Evolutionary conservation across 306 rosid genomes (phyloP).

Genomic region (Vigna radiata): DNA sequence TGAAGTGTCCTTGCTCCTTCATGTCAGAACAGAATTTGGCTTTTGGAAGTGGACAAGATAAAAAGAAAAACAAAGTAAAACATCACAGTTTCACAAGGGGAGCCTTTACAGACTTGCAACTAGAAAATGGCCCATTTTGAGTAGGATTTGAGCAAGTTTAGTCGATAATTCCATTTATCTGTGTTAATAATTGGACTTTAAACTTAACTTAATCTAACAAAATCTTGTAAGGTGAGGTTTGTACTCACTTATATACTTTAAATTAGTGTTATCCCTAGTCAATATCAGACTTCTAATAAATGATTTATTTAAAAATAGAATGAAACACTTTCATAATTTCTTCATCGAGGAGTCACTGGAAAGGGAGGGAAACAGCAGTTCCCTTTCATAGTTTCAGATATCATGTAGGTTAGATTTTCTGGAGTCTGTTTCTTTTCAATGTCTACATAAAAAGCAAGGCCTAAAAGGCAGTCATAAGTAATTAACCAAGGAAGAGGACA

Average conservation of each 20-base stretch:
- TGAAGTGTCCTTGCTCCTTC: not conserved
- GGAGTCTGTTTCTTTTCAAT: not conserved
- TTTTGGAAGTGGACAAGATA: not conserved
- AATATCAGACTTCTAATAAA: not conserved
- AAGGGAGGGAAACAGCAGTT: not conserved
- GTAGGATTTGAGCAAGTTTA: not conserved
- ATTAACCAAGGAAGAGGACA: too few species aligned
- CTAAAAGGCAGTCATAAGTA: not conserved
- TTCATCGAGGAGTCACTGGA: not conserved
- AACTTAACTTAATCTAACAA: too few species aligned
- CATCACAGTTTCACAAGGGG: not conserved
- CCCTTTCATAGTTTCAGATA: not conserved
- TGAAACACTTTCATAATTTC: not conserved
- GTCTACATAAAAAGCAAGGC: not conserved
- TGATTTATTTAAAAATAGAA: not conserved
- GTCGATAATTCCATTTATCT: not conserved
- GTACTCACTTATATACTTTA: too few species aligned
- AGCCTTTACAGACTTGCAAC: not conserved
- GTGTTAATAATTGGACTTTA: too few species aligned
- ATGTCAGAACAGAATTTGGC: not conserved
- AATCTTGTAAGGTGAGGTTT: too few species aligned
- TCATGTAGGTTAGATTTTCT: not conserved
- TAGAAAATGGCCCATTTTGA: not conserved
- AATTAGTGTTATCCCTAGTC: too few species aligned
- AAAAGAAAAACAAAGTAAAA: not conserved